Base-by-base conservation (phyloP, 768 basidiomycete species). In the Rhizopogon rudus region DNA sequence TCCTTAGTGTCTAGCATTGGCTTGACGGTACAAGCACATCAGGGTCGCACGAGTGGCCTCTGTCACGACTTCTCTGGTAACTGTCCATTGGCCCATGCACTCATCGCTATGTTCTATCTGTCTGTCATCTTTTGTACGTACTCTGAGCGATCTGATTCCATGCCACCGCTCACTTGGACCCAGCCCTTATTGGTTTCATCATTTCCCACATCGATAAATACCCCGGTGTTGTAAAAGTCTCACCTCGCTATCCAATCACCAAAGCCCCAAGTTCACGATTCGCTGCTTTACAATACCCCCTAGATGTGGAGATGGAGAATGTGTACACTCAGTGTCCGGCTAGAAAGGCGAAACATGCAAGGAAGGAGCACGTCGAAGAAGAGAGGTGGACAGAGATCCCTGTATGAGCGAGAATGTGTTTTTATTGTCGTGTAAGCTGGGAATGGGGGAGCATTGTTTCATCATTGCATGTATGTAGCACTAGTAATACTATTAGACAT, bases 241-340 rank as follows among this genome's bases (percentile, higher is more conserved):
- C 37, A 6, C 58, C 59, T 6, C 63, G 67, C 37, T 63, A 69
- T 41, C 56, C 58, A 16, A 41, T 61, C 16, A 71, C 65, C n/a
- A 71, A 71, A 49, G 69, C 69, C 3, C 58, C 69, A 3, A 71
- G 67, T 39, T 69, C 67, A 35, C 61, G 52, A 9, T 65, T 63
- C 13, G 54, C 57, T 6, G 67, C 67, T 5, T 37, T 61, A 0
- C 54, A 1, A n/a, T 55, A 71, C 28, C 59, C 63, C 14, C 49
- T 69, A 39, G 69, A 69, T 8, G 54, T 40, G 1, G 51, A 52
- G 33, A 45, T 50, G n/a, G 37, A 16, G 3, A 63, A 59, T 41
- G 61, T 65, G 35, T 43, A 60, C 9, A 56, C 67, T 1, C 58
- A 51, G 52, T 3, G 3, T 17, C 42, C 55, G 12, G 35, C 57